Evolutionary conservation across 2,329 filamentous ascomycete genomes (phyloP).

Genomic region (Trichoderma atrobrunneum): DNA sequence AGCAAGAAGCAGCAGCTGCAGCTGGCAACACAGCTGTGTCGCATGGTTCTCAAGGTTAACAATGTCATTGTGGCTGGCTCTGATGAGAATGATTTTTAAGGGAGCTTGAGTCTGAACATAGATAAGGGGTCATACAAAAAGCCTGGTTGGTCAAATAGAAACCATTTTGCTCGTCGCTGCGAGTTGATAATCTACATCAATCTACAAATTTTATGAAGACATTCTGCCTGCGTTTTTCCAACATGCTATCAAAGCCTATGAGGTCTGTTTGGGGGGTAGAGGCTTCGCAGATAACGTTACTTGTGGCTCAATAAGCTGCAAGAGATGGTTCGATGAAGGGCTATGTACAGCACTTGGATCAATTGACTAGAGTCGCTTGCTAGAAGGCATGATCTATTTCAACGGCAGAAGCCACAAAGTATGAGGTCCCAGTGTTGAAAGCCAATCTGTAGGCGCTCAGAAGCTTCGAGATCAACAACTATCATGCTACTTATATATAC

Average conservation of each 20-base stretch:
- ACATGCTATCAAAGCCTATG: not conserved
- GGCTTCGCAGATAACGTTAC: not conserved
- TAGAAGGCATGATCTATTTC: not conserved
- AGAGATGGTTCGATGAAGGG: not conserved
- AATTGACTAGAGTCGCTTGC: not conserved
- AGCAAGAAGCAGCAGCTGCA: constrained; percentile 97
- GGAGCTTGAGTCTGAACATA: constrained; percentile 18
- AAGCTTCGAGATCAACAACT: not conserved
- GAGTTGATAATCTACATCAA: constrained; percentile 15
- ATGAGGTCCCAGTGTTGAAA: not conserved
- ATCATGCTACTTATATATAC: not conserved
- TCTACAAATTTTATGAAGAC: not conserved
- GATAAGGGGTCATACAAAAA: constrained; percentile 29
- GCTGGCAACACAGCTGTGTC: constrained; percentile 93
- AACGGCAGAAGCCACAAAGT: not conserved
- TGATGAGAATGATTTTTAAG: constrained; percentile 83
- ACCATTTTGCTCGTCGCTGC: constrained; percentile 14
- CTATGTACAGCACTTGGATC: not conserved
- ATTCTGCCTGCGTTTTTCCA: not conserved
- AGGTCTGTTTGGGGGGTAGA: not conserved
- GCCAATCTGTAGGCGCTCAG: not conserved
- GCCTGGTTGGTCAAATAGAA: constrained; percentile 24
- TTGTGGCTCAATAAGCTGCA: not conserved
- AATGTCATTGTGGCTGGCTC: constrained; percentile 90
- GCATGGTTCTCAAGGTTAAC: constrained; percentile 97